Evolutionary conservation across 73 alveolate genomes (phyloP), one percentile per base, ranked within the genome.

Genomic region (Paramecium octaurelia): DNA sequence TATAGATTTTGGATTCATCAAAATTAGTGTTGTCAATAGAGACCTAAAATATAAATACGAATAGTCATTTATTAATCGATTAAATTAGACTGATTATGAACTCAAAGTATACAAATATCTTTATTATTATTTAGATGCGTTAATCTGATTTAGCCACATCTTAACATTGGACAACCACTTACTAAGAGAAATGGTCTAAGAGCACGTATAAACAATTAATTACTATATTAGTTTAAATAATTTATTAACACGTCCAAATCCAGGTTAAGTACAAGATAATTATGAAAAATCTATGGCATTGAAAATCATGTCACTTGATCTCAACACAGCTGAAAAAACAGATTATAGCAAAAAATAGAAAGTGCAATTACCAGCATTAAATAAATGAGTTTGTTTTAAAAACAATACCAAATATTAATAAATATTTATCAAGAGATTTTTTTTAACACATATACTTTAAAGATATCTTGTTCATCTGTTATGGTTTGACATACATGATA

Each of bases 291-390:
- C 93, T 9, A 42, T 87, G 69, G 93, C 93, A 16, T 64, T 87
- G 36, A 87, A 87, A 86, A 87, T 87, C 31, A 87, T 87, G 93
- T 87, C 93, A 21, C 73, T 87, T 16, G 93, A 87, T 64, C 73
- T 87, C 43, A 87, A 77, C 69, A 87, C 93, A 64, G 93, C 93
- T 87, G 93, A 87, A 68, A 40, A 87, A 87, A 87, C 93, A 23
- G 38, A 59, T 20, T 87, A 87, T 35, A 64, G 88, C 48, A 87
- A 69, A 87, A 60, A 58, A 16, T 24, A 87, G 75, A 75, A 75
- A 44, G 36, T 75, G 9, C 20, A 36, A 40, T 40, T 75, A 16
- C 88, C 88, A n/a, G 68, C 88, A 75, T 16, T 75, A 34, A 34
- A 75, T 16, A 75, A 75, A 40, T 75, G 69, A 54, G 11, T 54